These are phyloP conservation scores for Dothidotthia symphoricarpi DNA, from an alignment of 2,329 filamentous ascomycete genomes.

Conservation along the genomic window DNA sequence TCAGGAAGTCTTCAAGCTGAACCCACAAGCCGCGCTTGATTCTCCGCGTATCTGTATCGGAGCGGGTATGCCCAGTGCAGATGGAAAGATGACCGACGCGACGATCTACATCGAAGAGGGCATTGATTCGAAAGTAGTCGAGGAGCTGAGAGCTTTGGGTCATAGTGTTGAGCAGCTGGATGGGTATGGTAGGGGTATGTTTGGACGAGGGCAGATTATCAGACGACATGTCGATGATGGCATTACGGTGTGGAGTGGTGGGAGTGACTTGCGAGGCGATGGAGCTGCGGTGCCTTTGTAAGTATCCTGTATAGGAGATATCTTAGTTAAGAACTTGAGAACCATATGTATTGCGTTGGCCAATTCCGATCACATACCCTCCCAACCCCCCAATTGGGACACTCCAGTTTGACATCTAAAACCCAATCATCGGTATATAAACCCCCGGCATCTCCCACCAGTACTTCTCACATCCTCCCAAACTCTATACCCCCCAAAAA, in stretches of 20 bases:
- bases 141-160: constrained; percentile 66
- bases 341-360: too few species aligned
- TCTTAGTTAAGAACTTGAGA: too few species aligned
- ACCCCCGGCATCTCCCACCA: too few species aligned
- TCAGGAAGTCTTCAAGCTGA: constrained; percentile 76
- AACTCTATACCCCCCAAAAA: too few species aligned
- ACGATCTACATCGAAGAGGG: constrained; percentile 81
- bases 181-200: constrained; percentile 66
- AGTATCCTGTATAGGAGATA: too few species aligned
- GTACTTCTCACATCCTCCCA: too few species aligned
- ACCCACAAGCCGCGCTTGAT: constrained; percentile 85
- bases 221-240: constrained; percentile 74
- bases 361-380: too few species aligned
- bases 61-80: constrained; percentile 63
- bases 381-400: too few species aligned
- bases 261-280: constrained; percentile 85
- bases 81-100: constrained; percentile 57
- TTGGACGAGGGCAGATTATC: constrained; percentile 87
- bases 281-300: constrained; percentile 62
- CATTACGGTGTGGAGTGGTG: constrained; percentile 75
- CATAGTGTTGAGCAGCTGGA: constrained; percentile 69
- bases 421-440: too few species aligned
- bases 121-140: constrained; percentile 65
- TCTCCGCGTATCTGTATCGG: constrained; percentile 88
- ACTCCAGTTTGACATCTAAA: too few species aligned